Evolutionary conservation across 2,329 filamentous ascomycete species (phyloP).

Genomic region (Catunica adiposa): DNA sequence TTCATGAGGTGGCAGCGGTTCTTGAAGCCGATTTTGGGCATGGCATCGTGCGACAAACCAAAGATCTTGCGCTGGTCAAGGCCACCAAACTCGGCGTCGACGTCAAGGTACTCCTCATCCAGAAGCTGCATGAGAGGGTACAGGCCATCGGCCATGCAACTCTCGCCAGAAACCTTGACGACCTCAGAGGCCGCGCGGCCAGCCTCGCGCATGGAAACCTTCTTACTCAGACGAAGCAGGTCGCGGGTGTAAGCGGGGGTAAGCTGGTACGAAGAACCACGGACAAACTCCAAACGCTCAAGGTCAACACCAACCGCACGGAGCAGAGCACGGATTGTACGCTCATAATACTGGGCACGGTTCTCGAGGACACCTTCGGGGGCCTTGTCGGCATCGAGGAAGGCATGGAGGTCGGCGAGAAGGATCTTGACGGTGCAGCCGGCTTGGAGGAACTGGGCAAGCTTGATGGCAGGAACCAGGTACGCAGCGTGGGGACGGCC

Average conservation of each 20-base stretch:
- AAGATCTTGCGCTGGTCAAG: slow-evolving; percentile 84
- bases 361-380: slow-evolving; percentile 74
- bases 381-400: slow-evolving; percentile 71
- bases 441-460: slow-evolving; percentile 71
- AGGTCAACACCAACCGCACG: slow-evolving; percentile 64
- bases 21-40: slow-evolving; percentile 74
- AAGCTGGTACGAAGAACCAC: slow-evolving; percentile 71
- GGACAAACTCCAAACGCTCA: slow-evolving; percentile 65
- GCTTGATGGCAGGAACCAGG: slow-evolving; percentile 76
- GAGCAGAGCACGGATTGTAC: slow-evolving; percentile 57
- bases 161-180: slow-evolving; percentile 77
- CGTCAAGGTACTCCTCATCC: slow-evolving; percentile 76
- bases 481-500: slow-evolving; percentile 83
- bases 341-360: slow-evolving; percentile 70
- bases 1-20: slow-evolving; percentile 30
- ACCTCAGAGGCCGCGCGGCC: slow-evolving; percentile 86
- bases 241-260: slow-evolving; percentile 69
- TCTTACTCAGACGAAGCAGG: slow-evolving; percentile 51
- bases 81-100: slow-evolving; percentile 76
- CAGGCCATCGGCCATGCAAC: slow-evolving; percentile 38
- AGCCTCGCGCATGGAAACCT: slow-evolving; percentile 59
- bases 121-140: slow-evolving; percentile 55
- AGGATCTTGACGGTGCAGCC: slow-evolving; percentile 70
- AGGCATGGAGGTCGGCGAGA: slow-evolving; percentile 59
- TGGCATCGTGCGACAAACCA: slow-evolving; percentile 64